Percentiles rank a stretch among this genome's conserved stretches.
phyloP scores from a whole-genome alignment of 345 rosid species.

The Ceriops tagal region DNA sequence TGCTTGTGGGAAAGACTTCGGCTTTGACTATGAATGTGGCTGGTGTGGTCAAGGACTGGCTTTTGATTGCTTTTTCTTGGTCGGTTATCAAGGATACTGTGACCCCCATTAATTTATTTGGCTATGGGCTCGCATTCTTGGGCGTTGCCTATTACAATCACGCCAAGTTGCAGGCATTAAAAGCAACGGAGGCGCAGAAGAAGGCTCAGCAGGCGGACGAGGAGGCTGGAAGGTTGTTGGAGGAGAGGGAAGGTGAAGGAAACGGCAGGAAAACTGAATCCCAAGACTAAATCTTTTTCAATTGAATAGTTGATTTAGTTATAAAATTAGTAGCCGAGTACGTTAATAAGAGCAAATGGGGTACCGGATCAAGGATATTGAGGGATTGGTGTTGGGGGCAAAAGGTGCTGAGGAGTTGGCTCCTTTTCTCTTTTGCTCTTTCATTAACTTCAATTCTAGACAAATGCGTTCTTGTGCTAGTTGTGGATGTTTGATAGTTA shows the following conservation, averaged over 20 bases:
- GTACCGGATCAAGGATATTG: neutral
- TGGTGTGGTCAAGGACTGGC: constrained; percentile 95
- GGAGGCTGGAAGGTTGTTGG: constrained; percentile 81
- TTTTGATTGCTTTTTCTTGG: constrained; percentile 95
- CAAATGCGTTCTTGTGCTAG: constrained; percentile 11
- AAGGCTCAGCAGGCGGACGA: constrained; percentile 65
- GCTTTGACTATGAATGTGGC: constrained; percentile 99
- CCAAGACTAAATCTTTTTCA: constrained; percentile 34
- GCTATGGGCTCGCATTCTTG: constrained; percentile 83
- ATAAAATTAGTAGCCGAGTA: constrained; percentile 18
- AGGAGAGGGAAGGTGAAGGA: constrained; percentile 67
- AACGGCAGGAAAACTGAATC: constrained; percentile 53
- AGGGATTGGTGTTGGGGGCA: constrained; percentile 1
- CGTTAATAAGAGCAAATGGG: constrained; percentile 27
- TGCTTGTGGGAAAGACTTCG: constrained; percentile 92
- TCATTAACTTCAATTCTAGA: constrained; percentile 17
- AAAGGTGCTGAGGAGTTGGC: neutral
- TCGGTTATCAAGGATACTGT: constrained; percentile 95
- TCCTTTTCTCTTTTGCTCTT: constrained; percentile 19
- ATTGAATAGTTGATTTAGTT: constrained; percentile 1
- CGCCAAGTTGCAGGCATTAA: constrained; percentile 83
- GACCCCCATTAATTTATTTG: constrained; percentile 76
- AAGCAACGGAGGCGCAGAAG: constrained; percentile 89
- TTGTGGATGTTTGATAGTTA: constrained; percentile 17
- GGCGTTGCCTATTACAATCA: constrained; percentile 95